phyloP scores from a whole-genome alignment of 176 grass and related monocot species.

The Oryza meyeriana region DNA sequence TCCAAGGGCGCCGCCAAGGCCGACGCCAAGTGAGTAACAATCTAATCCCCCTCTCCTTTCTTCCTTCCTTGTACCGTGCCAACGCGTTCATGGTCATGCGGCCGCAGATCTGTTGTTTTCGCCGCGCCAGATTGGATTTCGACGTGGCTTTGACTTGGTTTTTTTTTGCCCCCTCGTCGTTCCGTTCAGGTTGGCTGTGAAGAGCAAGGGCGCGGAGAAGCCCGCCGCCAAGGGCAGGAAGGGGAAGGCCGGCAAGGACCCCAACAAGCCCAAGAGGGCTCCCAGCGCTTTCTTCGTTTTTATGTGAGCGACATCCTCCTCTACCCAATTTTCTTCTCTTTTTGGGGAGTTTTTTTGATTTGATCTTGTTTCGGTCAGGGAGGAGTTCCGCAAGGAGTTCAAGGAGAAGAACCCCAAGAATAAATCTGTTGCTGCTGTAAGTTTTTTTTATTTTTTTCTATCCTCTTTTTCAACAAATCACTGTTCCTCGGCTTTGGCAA shows the following conservation, averaged over 20 bases:
- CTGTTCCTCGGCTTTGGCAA: no score
- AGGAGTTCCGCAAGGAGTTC: slow-evolving; percentile 87
- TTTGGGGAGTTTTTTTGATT: background rate
- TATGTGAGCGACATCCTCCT: slow-evolving; percentile 38
- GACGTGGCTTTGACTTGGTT: background rate
- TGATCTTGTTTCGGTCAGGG: slow-evolving; percentile 41
- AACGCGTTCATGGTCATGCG: no score
- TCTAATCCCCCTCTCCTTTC: background rate
- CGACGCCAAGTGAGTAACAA: slow-evolving; percentile 49
- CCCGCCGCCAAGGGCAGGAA: slow-evolving; percentile 49
- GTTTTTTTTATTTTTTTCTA: background rate
- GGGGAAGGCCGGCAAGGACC: slow-evolving; percentile 73
- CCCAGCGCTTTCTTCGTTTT: slow-evolving; percentile 92
- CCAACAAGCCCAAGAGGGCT: slow-evolving; percentile 90
- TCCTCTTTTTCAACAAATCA: no score
- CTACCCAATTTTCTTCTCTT: background rate
- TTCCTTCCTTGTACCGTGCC: no score
- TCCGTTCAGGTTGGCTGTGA: slow-evolving; percentile 53
- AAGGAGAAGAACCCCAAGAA: slow-evolving; percentile 98
- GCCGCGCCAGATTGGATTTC: background rate
- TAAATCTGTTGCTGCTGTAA: slow-evolving; percentile 76
- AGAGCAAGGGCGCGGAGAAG: slow-evolving; percentile 63
- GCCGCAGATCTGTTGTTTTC: background rate
- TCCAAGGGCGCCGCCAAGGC: slow-evolving; percentile 68
- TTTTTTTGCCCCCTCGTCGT: no score